Percentiles rank a stretch among this genome's conserved stretches.
Evolutionary conservation across 2,329 filamentous ascomycete species (phyloP).

Genomic region (Fusarium chuoi): DNA sequence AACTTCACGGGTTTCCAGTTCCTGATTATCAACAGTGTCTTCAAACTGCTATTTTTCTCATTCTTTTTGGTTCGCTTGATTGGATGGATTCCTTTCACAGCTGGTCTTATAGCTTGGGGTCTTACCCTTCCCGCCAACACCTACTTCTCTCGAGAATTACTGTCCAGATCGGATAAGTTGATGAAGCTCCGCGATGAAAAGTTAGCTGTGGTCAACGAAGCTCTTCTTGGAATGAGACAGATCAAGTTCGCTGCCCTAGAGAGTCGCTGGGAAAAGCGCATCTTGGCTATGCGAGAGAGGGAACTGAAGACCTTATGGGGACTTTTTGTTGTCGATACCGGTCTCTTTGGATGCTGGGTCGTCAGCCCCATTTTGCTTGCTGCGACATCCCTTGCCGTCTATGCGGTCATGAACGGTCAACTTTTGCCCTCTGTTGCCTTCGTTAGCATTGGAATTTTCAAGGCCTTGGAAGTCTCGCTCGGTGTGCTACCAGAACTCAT

Average conservation of each 20-base stretch:
- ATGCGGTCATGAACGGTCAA: constrained; percentile 70
- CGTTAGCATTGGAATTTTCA: constrained; percentile 79
- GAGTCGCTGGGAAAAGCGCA: constrained; percentile 77
- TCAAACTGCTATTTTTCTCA: constrained; percentile 74
- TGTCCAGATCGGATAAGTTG: constrained; percentile 71
- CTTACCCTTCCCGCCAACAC: constrained; percentile 76
- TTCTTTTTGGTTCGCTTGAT: constrained; percentile 74
- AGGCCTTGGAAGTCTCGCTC: constrained; percentile 76
- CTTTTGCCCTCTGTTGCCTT: constrained; percentile 81
- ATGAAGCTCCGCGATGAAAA: constrained; percentile 84
- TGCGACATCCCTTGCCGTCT: constrained; percentile 75
- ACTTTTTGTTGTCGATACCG: constrained; percentile 71
- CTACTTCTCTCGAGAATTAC: constrained; percentile 72
- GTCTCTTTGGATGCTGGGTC: constrained; percentile 75
- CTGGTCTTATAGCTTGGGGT: constrained; percentile 72
- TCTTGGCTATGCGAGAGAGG: constrained; percentile 68
- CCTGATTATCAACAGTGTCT: constrained; percentile 69
- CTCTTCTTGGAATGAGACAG: constrained; percentile 81
- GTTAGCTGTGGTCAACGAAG: constrained; percentile 79
- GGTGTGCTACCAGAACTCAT: constrained; percentile 78
- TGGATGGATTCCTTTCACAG: constrained; percentile 74
- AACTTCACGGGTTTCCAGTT: constrained; percentile 76
- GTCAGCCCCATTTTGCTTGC: constrained; percentile 78
- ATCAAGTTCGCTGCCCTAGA: constrained; percentile 87
- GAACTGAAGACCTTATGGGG: constrained; percentile 75